Percentiles rank a stretch among this genome's conserved stretches.
Conservation (phyloP, 2,329 filamentous ascomycete species). For the Microcera coccophila region DNA sequence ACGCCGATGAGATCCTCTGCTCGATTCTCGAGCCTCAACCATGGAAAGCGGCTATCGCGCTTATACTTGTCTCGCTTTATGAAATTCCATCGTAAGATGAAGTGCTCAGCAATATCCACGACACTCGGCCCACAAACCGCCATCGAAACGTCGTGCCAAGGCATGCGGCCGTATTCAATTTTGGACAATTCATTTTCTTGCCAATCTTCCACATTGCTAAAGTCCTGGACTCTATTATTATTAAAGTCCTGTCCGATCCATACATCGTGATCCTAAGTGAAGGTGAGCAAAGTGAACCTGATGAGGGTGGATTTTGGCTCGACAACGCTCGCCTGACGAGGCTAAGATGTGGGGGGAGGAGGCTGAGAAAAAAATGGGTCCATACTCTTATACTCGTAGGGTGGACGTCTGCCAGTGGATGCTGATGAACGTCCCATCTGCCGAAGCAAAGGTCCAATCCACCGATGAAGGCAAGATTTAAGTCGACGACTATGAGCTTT, state of each 20-base stretch:
- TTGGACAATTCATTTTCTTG: constrained; percentile 90
- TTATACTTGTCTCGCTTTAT: constrained; percentile 98
- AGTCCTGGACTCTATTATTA: constrained; percentile 95
- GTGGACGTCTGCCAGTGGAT: constrained; percentile 81
- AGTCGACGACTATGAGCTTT: constrained; percentile 95
- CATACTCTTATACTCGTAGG: constrained; percentile 72
- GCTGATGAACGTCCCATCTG: constrained; percentile 84
- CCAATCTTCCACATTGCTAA: constrained; percentile 87
- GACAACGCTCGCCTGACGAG: too few relatives aligned
- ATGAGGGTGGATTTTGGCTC: too few relatives aligned
- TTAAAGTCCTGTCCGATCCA: constrained; percentile 98
- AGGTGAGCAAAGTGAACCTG: too few relatives aligned
- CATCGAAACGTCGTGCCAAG: constrained; percentile 96
- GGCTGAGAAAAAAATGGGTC: too few relatives aligned
- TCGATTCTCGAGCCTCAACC: constrained; percentile 75
- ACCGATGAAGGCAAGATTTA: constrained; percentile 85
- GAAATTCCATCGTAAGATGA: constrained; percentile 93
- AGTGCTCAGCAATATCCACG: constrained; percentile 93
- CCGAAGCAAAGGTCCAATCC: constrained; percentile 95
- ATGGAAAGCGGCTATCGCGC: constrained; percentile 76
- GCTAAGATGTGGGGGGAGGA: too few relatives aligned
- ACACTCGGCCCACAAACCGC: constrained; percentile 84
- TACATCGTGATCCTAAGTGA: too few relatives aligned
- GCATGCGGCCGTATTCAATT: constrained; percentile 89
- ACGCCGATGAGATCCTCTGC: constrained; percentile 83